A percentile compares a stretch with the other conserved stretches of the same genome.
These are phyloP conservation scores for Syzygium aqueum DNA, from an alignment of 345 rosid genomes.

Conservation along the genomic window DNA sequence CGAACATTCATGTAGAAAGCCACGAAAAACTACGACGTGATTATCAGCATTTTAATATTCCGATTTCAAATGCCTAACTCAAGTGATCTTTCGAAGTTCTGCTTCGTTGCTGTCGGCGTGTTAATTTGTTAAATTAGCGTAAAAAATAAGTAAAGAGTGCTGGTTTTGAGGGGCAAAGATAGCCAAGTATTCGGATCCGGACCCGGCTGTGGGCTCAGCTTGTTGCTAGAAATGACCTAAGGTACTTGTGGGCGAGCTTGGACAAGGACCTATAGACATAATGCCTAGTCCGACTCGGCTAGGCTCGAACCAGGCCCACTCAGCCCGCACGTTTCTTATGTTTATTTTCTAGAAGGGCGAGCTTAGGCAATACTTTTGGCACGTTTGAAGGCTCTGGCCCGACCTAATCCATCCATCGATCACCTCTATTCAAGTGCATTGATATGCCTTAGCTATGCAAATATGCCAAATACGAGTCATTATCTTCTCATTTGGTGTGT, in stretches of 20 bases:
- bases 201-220: background rate
- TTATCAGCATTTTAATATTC: background rate
- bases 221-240: background rate
- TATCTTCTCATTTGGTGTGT: background rate
- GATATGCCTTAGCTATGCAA: background rate
- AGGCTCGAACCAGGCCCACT: background rate
- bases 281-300: background rate
- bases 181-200: background rate
- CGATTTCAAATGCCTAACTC: background rate
- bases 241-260: background rate
- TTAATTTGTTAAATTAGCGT: too few species aligned
- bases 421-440: background rate
- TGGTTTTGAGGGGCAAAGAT: too few species aligned
- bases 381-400: background rate
- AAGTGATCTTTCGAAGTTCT: background rate
- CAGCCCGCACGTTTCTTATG: background rate
- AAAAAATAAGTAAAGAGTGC: too few species aligned
- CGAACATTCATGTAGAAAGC: too few species aligned
- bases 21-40: too few species aligned
- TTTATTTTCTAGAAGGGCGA: background rate
- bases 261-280: background rate
- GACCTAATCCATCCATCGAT: background rate
- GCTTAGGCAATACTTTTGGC: background rate
- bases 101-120: too few species aligned
- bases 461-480: background rate